Conservation (phyloP, 495 filamentous ascomycete genomes). For the Emericellopsis terricola region DNA sequence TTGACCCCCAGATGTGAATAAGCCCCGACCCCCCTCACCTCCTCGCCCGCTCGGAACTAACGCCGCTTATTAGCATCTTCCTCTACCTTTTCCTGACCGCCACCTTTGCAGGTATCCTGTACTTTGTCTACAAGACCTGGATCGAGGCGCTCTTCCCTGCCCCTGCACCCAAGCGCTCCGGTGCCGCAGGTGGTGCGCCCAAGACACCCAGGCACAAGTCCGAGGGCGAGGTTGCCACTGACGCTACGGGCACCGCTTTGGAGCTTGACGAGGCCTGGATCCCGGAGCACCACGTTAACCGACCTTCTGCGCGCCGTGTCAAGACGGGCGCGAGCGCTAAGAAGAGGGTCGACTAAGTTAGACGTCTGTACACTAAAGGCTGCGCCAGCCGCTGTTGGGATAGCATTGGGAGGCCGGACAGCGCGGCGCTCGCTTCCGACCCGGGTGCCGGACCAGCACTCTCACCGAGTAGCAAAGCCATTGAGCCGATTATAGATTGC, state of each 20-base stretch:
- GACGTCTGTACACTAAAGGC: too few species aligned
- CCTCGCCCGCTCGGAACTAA: not conserved
- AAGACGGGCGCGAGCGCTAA: slow-evolving; percentile 47
- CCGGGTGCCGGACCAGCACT: too few species aligned
- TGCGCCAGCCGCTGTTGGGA: too few species aligned
- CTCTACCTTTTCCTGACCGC: slow-evolving; percentile 82
- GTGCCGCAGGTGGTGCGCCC: slow-evolving; percentile 3
- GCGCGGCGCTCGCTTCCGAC: too few species aligned
- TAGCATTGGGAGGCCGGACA: too few species aligned
- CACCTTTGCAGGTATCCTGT: slow-evolving; percentile 59
- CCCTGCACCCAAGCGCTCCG: slow-evolving; percentile 47
- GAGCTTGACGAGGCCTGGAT: slow-evolving; percentile 98
- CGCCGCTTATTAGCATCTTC: slow-evolving; percentile 50
- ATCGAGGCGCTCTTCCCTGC: slow-evolving; percentile 92
- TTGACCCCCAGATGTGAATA: slow-evolving; percentile 84
- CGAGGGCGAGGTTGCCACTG: slow-evolving; percentile 47
- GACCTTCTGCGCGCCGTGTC: slow-evolving; percentile 61
- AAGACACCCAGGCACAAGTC: slow-evolving; percentile 22
- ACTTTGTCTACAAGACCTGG: slow-evolving; percentile 98
- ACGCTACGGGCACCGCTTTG: slow-evolving; percentile 37
- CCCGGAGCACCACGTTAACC: slow-evolving; percentile 76
- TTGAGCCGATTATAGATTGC: too few species aligned
- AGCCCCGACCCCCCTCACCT: not conserved
- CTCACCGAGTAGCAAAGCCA: too few species aligned
- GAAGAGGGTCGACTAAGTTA: slow-evolving; percentile 17